A percentile compares a stretch with the other conserved stretches of the same genome.
These are phyloP conservation scores for Fusarium tupiense DNA, from an alignment of 2,329 filamentous ascomycete species.

Conservation along the genomic window DNA sequence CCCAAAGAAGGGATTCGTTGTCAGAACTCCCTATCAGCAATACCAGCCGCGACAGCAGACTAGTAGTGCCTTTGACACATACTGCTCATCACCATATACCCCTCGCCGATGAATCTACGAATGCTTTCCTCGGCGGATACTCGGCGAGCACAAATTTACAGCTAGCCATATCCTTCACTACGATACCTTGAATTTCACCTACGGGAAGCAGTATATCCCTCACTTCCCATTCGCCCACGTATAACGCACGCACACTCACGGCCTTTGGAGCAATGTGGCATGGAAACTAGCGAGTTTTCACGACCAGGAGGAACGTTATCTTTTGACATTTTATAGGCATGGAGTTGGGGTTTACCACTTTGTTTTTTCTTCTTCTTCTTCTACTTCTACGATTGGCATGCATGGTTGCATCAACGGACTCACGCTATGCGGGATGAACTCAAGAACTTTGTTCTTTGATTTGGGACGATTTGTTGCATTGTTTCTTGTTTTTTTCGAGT, in stretches of 20 bases:
- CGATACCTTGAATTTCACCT: slow-evolving; percentile 21
- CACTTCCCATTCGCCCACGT: slow-evolving; percentile 20
- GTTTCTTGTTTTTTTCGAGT: slow-evolving; percentile 19
- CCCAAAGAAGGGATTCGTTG: slow-evolving; percentile 17
- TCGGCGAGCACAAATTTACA: slow-evolving; percentile 4
- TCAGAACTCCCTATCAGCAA: slow-evolving; percentile 17
- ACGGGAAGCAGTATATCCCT: slow-evolving; percentile 17
- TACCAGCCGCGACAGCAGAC: slow-evolving; percentile 14
- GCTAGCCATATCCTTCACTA: background rate
- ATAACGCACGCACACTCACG: slow-evolving; percentile 28
- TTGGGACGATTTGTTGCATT: slow-evolving; percentile 27
- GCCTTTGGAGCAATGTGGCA: slow-evolving; percentile 35
- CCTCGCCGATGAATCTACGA: slow-evolving; percentile 11
- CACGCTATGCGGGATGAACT: slow-evolving; percentile 24
- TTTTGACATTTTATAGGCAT: slow-evolving; percentile 34
- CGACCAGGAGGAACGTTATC: slow-evolving; percentile 24
- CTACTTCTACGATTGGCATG: slow-evolving; percentile 27
- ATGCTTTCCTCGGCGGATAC: slow-evolving; percentile 3
- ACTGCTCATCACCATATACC: slow-evolving; percentile 28
- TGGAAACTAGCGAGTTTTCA: slow-evolving; percentile 9
- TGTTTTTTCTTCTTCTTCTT: slow-evolving; percentile 1
- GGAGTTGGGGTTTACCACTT: slow-evolving; percentile 34
- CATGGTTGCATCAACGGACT: slow-evolving; percentile 37
- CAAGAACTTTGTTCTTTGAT: slow-evolving; percentile 21
- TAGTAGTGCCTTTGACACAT: slow-evolving; percentile 1